Conservation (phyloP, 1,284 basidiomycete species). For the Tylopilus sp. region DNA sequence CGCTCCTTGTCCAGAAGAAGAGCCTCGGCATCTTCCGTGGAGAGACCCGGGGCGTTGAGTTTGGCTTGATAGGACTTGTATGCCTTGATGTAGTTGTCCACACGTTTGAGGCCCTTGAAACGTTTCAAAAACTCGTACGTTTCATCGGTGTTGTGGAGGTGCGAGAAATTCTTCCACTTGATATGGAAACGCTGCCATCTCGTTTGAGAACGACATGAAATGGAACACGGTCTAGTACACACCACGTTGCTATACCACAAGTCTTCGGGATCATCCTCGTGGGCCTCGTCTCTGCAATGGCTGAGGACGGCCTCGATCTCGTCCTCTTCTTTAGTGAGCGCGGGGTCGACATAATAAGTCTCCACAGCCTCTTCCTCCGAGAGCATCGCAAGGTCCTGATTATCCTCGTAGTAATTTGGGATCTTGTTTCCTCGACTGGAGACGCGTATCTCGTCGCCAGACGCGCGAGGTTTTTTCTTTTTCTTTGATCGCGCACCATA, state of each 20-base stretch:
- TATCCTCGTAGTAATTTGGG: slow-evolving; percentile 84
- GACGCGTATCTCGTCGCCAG: slow-evolving; percentile 70
- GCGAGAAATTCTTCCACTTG: slow-evolving; percentile 95
- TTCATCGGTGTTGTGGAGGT: slow-evolving; percentile 96
- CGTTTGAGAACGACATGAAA: slow-evolving; percentile 1
- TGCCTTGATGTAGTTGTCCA: slow-evolving; percentile 98
- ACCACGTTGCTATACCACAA: slow-evolving; percentile 85
- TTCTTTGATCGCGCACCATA: slow-evolving; percentile 85
- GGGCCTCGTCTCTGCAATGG: slow-evolving; percentile 80
- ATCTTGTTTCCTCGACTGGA: slow-evolving; percentile 80
- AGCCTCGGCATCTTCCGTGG: slow-evolving; percentile 87
- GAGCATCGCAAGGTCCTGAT: slow-evolving; percentile 77
- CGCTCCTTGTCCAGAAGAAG: slow-evolving; percentile 89
- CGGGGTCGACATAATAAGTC: slow-evolving; percentile 55
- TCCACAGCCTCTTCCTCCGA: slow-evolving; percentile 59
- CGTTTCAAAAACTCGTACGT: slow-evolving; percentile 93
- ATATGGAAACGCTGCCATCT: slow-evolving; percentile 81
- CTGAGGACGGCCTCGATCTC: slow-evolving; percentile 88
- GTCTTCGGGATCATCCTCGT: slow-evolving; percentile 74
- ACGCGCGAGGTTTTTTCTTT: slow-evolving; percentile 68
- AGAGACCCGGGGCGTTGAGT: slow-evolving; percentile 65
- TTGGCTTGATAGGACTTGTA: slow-evolving; percentile 74
- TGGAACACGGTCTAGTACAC: slow-evolving; percentile 5
- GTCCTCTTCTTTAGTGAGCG: slow-evolving; percentile 69
- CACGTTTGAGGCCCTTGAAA: slow-evolving; percentile 92